Base-by-base conservation (phyloP, 257 asterid genomes). In the Eucommia ulmoides region DNA sequence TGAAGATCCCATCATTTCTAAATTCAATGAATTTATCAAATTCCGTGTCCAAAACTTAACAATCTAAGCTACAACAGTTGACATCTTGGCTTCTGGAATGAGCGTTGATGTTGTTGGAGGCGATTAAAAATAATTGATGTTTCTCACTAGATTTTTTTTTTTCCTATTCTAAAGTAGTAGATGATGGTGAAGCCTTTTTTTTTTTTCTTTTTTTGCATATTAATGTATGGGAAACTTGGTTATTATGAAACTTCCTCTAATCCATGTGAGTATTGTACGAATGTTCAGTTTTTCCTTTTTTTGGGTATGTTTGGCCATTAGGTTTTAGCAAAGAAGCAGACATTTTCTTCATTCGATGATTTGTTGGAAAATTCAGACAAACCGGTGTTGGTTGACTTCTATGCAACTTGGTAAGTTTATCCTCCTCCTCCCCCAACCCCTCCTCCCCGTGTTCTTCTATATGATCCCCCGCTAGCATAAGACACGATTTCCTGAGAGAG, bases 361-460 rank as follows among this genome's bases (percentile, higher is more conserved):
- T 52, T 85, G 69, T 57, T 89, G 77, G 78, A 79, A 55, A 77
- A 75, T 45, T 61, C 93, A 20, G 92, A 85, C 42, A 89, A 80
- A 61, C 94, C 98, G 15, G 76, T 89, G 44, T 54, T 89, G 67
- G 96, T 89, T 16, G 98, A 89, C 75, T 89, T 89, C 68, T 89
- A 89, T 66, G 98, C 98, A 26, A 85, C 96, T 56, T 89, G 98
- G 98, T 89, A 72, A 66, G 65, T 55, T 3, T 21, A 3, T 42
- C 7, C 48, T 18, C 1, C 48, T 15, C 15, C n/a, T n/a, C n/a
- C n/a, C n/a, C n/a, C n/a, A n/a, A n/a, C n/a, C n/a, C n/a, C n/a
- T n/a, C n/a, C n/a, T n/a, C n/a, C n/a, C n/a, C n/a, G n/a, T n/a
- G n/a, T n/a, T n/a, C n/a, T n/a, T n/a, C n/a, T n/a, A n/a, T n/a